A percentile compares a stretch with the other conserved stretches of the same genome.
phyloP scores from a whole-genome alignment of 1,139 yeast species.

The Geotrichum siamense region DNA sequence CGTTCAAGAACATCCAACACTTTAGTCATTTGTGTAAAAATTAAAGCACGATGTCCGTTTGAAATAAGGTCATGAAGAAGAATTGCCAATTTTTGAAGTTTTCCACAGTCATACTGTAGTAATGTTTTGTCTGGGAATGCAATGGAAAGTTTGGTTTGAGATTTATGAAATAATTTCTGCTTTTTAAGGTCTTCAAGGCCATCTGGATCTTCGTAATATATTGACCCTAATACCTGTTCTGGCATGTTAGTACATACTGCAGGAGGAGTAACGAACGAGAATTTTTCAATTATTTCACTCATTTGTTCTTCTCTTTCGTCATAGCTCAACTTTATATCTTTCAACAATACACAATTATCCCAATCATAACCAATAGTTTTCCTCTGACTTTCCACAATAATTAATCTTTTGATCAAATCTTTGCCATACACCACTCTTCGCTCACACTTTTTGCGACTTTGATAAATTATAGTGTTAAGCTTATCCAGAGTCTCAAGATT shows the following conservation, averaged over 20 bases:
- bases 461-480: conserved; percentile 51
- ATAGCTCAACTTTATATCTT: conserved; percentile 38
- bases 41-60: conserved; percentile 86
- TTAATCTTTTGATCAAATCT: conserved; percentile 22
- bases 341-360: conserved; percentile 24
- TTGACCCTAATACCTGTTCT: conserved; percentile 45
- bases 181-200: conserved; percentile 8
- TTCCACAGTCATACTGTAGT: conserved; percentile 94
- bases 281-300: conserved; percentile 58
- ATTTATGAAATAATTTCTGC: conserved; percentile 60
- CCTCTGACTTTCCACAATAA: conserved; percentile 7
- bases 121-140: conserved; percentile 95
- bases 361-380: conserved; percentile 23
- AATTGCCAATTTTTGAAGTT: conserved; percentile 73
- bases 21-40: conserved; percentile 97
- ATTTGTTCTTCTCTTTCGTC: conserved; percentile 41
- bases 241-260: conserved; percentile 75
- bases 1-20: conserved; percentile 91
- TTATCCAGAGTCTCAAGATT: conserved; percentile 46
- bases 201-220: conserved; percentile 34
- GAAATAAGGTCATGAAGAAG: conserved; percentile 71
- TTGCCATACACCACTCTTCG: conserved; percentile 33
- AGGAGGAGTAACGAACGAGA: conserved; percentile 80
- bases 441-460: conserved; percentile 41
- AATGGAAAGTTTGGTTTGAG: conserved; percentile 81